Base-by-base conservation (phyloP, 2,329 filamentous ascomycete species). In the Cladophialophora immunda region DNA sequence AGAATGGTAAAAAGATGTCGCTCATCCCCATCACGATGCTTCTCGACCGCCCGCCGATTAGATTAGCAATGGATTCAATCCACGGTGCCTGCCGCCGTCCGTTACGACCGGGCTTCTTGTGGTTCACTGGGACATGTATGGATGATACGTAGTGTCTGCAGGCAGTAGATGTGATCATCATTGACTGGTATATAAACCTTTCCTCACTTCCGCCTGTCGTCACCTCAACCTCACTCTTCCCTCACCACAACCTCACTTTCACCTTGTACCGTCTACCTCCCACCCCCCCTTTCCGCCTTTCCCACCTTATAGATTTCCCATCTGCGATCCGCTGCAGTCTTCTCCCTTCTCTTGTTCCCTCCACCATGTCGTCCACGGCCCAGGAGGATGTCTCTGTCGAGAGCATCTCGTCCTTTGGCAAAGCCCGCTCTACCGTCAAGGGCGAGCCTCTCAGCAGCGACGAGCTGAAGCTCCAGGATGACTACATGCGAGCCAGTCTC, bases 401-500 rank as follows among this genome's bases (percentile, higher is more conserved):
- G 75, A 87, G 83, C 74, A 88, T 92, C 75, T 86, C 85, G 73
- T 82, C 89, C 7, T 92, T 86, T 75, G 90, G 90, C 72, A 77
- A 81, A 60, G 89, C 90, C 73, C 86, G 89, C 61, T 88, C 89
- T 29, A 91, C 89, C 0, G 75, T 91, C 72, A 81, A 85, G 77
- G 85, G 84, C 73, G 79, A 83, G 68, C 89, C 90, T 11, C 84
- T 93, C 62, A 86, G 83, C 67, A 75, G 85, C 19, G 88, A 92
- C 53, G 90, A 93, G 69, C 77, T 93, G 65, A 83, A 85, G 70
- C 87, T 90, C 77, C 89, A 88, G 78, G 88, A 89, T 75, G 87
- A 89, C 73, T 93, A 89, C 78, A 93, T 92, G 82, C 86, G 88
- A 70, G 90, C 90, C 62, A 90, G 88, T 71, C 80, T 92, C 75